These are phyloP conservation scores for Penicillium simplicissimum DNA, from an alignment of 495 filamentous ascomycete genomes.

Conservation along the genomic window DNA sequence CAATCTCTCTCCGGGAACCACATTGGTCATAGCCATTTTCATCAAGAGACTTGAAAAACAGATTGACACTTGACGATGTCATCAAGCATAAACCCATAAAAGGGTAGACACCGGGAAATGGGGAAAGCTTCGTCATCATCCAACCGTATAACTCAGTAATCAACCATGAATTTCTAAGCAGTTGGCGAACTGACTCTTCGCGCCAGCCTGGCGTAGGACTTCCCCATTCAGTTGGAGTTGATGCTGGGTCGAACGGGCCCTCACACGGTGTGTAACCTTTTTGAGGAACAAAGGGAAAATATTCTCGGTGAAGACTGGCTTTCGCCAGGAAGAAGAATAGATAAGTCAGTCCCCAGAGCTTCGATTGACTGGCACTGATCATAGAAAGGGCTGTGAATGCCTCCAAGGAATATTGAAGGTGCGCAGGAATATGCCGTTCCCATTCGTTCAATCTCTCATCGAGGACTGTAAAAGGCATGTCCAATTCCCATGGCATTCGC, in stretches of 20 bases:
- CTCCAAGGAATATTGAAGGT: background rate
- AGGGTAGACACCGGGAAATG: slow-evolving; percentile 6
- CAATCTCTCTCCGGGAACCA: background rate
- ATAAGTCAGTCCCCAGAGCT: slow-evolving; percentile 1
- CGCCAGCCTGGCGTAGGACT: background rate
- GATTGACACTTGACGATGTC: background rate
- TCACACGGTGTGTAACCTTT: background rate
- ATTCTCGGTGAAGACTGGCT: background rate
- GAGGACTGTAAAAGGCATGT: background rate
- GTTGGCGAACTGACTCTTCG: background rate
- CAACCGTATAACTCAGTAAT: background rate
- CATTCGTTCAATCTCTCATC: background rate
- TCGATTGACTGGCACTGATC: background rate
- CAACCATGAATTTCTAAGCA: background rate
- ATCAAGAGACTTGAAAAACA: background rate
- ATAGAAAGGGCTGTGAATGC: background rate
- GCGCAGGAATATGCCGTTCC: background rate
- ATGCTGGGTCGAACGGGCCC: background rate
- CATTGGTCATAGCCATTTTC: background rate
- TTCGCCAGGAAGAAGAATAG: slow-evolving; percentile 6
- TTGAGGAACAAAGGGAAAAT: slow-evolving; percentile 2
- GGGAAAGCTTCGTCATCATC: background rate
- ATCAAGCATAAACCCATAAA: slow-evolving; percentile 5
- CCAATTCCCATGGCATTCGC: background rate
- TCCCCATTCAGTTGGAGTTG: background rate